Percentiles rank a stretch among this genome's conserved stretches.
Conservation (phyloP, 352 stramenopile genomes). For the Globisporangium megalacanthum region DNA sequence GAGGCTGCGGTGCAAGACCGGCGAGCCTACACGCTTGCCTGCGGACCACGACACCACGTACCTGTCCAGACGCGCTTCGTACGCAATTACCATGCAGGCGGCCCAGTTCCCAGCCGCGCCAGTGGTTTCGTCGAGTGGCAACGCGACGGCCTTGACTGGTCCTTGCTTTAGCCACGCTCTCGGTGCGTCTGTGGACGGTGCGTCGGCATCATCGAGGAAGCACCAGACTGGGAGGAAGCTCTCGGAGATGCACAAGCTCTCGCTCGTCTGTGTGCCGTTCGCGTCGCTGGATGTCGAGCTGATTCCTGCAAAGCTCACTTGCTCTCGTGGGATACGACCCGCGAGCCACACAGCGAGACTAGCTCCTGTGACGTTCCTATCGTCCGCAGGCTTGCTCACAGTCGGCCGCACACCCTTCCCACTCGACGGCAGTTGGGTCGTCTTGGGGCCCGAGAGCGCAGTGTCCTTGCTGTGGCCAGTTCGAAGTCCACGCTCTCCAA, state of each 20-base stretch:
- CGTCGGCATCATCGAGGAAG: conserved; percentile 56
- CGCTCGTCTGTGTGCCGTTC: background rate
- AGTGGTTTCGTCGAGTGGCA: conserved; percentile 53
- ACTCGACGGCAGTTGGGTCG: background rate
- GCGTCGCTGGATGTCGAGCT: background rate
- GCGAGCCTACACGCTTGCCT: conserved; percentile 63
- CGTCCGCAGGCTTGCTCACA: conserved; percentile 11
- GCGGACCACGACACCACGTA: conserved; percentile 76
- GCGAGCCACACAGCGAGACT: conserved; percentile 46
- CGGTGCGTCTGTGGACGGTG: conserved; percentile 7
- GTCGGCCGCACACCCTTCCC: background rate
- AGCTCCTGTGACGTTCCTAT: conserved; percentile 13
- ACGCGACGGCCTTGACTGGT: conserved; percentile 55
- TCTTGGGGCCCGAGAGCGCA: background rate
- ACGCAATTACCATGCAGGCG: conserved; percentile 65
- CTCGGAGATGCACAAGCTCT: conserved; percentile 24
- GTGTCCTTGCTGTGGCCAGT: background rate
- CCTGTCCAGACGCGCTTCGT: conserved; percentile 32
- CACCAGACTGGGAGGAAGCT: conserved; percentile 72
- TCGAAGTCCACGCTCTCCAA: background rate
- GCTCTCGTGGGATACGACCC: conserved; percentile 31
- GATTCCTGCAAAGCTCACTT: conserved; percentile 39
- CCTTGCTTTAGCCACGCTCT: conserved; percentile 21
- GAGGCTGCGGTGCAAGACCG: conserved; percentile 53
- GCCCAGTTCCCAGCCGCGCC: conserved; percentile 67